Evolutionary conservation across 768 basidiomycete species (phyloP).

Genomic region (Tylopilus plumbeoviolaceoides): DNA sequence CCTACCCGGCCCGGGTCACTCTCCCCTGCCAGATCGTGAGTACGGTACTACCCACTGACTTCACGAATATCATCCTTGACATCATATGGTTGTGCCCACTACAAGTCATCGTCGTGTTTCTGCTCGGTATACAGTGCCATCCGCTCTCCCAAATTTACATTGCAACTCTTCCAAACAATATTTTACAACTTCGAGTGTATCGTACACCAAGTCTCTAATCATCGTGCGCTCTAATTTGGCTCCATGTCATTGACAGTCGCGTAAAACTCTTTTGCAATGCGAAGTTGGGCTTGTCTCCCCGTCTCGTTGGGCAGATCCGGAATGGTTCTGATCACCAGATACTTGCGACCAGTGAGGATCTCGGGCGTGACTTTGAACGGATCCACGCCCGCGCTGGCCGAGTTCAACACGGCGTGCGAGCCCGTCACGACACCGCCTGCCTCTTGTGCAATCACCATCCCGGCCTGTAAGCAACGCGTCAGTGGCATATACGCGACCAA

Average conservation of each 20-base stretch:
- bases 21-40: no score
- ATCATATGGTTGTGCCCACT: no score
- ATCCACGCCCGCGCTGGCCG: slow-evolving; percentile 27
- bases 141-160: not conserved
- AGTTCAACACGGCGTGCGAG: slow-evolving; percentile 46
- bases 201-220: not conserved
- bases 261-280: slow-evolving; percentile 84
- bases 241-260: slow-evolving; percentile 72
- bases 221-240: slow-evolving; percentile 35
- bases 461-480: slow-evolving; percentile 49
- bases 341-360: slow-evolving; percentile 74
- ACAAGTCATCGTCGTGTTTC: no score
- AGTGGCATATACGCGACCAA: not conserved
- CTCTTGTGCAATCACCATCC: slow-evolving; percentile 86
- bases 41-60: no score
- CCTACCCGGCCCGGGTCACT: no score
- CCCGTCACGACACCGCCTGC: slow-evolving; percentile 82
- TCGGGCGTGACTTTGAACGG: slow-evolving; percentile 67
- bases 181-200: not conserved
- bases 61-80: no score
- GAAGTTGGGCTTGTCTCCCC: slow-evolving; percentile 65
- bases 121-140: no score
- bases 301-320: slow-evolving; percentile 61
- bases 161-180: not conserved
- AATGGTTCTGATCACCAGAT: slow-evolving; percentile 72